Conservation (phyloP, 164 flowering plant species). For the Tetrastigma voinierianum region DNA sequence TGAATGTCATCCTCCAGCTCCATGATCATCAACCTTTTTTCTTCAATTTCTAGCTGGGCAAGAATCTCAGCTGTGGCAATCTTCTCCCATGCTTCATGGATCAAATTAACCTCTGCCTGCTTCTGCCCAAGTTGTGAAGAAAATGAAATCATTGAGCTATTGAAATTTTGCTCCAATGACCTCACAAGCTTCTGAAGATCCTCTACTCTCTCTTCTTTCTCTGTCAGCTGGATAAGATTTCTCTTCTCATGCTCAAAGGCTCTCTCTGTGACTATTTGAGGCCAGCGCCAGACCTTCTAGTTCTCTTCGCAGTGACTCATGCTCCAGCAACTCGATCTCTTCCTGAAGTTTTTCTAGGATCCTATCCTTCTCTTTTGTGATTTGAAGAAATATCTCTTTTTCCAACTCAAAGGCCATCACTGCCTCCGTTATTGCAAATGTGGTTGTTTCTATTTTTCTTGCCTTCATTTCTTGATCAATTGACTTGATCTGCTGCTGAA, state of each 20-base stretch:
- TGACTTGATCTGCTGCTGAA: constrained; percentile 29
- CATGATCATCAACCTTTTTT: constrained; percentile 36
- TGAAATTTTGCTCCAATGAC: constrained; percentile 42
- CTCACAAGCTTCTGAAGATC: constrained; percentile 32
- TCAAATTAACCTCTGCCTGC: constrained; percentile 28
- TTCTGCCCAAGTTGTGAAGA: constrained; percentile 34
- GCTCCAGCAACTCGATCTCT: constrained; percentile 36
- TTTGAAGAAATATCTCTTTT: constrained; percentile 7
- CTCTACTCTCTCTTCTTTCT: constrained; percentile 37
- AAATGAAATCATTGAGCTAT: constrained; percentile 20
- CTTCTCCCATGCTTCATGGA: constrained; percentile 45
- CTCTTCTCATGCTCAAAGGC: constrained; percentile 34
- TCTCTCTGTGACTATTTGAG: constrained; percentile 34
- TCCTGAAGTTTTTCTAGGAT: constrained; percentile 21
- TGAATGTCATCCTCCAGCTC: constrained; percentile 42
- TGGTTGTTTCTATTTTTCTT: constrained; percentile 9
- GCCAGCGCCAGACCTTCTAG: constrained; percentile 38
- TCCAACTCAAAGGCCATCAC: constrained; percentile 12
- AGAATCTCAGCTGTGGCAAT: constrained; percentile 28
- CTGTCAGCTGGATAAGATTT: constrained; percentile 24
- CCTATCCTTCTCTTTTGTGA: constrained; percentile 15
- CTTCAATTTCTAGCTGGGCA: constrained; percentile 40
- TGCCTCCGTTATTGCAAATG: constrained; percentile 11
- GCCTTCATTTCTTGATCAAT: constrained; percentile 19
- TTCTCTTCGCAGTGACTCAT: constrained; percentile 46